Conservation (phyloP, 2,329 filamentous ascomycete genomes). For the Talaromyces sp. region DNA sequence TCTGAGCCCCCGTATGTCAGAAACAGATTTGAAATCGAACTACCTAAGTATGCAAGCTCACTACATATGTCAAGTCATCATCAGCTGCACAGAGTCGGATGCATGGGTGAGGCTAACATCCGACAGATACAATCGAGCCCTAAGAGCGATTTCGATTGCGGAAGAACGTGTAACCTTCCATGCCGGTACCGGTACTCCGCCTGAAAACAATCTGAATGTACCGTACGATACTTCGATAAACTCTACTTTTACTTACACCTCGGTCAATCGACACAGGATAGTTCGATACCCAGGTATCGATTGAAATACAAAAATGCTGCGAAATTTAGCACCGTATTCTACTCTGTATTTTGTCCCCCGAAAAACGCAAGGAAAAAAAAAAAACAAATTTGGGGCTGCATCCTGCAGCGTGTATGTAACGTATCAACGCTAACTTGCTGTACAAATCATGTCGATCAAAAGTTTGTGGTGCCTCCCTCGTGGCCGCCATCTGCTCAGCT, state of each 20-base stretch:
- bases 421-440: neutral
- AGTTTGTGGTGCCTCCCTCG: constrained; percentile 7
- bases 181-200: neutral
- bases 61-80: neutral
- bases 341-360: neutral
- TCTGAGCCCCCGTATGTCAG: constrained; percentile 1
- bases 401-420: neutral
- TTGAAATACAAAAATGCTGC: neutral
- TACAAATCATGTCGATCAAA: constrained; percentile 5
- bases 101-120: neutral
- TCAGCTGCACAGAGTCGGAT: neutral
- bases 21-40: neutral
- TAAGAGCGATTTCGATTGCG: neutral
- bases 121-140: neutral
- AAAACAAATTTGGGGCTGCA: neutral
- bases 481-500: constrained; percentile 17
- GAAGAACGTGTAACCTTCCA: neutral
- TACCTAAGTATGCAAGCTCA: neutral
- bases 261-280: neutral
- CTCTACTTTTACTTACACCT: neutral
- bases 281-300: neutral
- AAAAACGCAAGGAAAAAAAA: neutral
- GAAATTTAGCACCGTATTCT: neutral
- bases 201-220: neutral
- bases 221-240: neutral